These are phyloP conservation scores for Coniochaeta pulveracea DNA, from an alignment of 2,329 filamentous ascomycete species.

Conservation along the genomic window DNA sequence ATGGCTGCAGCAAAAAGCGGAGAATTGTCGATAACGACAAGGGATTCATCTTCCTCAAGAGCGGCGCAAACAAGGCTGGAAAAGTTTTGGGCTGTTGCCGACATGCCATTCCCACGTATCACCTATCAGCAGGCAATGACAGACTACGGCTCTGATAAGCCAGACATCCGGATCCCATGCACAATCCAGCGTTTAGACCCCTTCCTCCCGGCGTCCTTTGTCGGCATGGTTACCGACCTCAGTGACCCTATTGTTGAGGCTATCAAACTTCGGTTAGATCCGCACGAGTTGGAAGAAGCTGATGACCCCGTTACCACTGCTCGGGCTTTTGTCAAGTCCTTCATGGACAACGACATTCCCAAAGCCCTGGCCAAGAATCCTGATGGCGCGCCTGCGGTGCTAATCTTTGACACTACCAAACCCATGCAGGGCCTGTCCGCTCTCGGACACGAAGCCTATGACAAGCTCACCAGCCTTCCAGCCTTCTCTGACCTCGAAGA, in stretches of 20 bases:
- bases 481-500: conserved; percentile 34
- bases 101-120: conserved; percentile 40
- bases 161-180: conserved; percentile 61
- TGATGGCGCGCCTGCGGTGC: conserved; percentile 68
- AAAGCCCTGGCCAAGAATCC: conserved; percentile 54
- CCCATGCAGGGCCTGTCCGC: conserved; percentile 68
- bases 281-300: conserved; percentile 13
- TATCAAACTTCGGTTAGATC: conserved; percentile 53
- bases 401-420: conserved; percentile 61
- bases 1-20: background rate
- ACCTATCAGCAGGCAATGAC: conserved; percentile 71
- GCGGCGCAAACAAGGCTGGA: background rate
- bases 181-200: conserved; percentile 54
- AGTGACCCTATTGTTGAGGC: conserved; percentile 61
- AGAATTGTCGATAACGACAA: background rate
- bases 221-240: conserved; percentile 63
- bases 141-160: conserved; percentile 81
- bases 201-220: conserved; percentile 50
- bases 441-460: conserved; percentile 62
- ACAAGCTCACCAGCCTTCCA: conserved; percentile 26
- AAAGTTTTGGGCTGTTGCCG: background rate
- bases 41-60: background rate
- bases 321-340: conserved; percentile 52
- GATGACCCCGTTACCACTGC: conserved; percentile 39
- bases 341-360: conserved; percentile 57